Percentiles rank a stretch among this genome's conserved stretches.
These are phyloP conservation scores for Stentor coeruleus DNA, from an alignment of 73 alveolate species.

Conservation along the genomic window DNA sequence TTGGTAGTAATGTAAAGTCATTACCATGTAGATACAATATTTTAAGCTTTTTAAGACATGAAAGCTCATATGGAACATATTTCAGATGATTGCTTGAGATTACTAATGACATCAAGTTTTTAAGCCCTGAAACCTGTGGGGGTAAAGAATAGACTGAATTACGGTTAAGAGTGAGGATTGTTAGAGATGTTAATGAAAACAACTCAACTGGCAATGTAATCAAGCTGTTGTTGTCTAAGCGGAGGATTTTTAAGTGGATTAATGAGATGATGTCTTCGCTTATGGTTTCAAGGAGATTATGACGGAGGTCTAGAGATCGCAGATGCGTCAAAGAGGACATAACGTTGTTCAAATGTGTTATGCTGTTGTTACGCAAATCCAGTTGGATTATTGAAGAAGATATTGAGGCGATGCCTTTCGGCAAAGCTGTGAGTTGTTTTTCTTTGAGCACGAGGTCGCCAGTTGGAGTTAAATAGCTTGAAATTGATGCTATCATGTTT, in stretches of 20 bases:
- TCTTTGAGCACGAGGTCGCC: background rate
- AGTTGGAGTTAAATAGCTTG: background rate
- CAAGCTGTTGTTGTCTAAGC: conserved; percentile 30
- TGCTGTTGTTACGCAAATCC: conserved; percentile 6
- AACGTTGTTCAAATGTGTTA: background rate
- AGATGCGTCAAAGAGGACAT: background rate
- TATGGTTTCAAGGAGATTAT: conserved; percentile 10
- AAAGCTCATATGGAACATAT: conserved; percentile 41
- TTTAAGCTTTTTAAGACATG: conserved; percentile 32
- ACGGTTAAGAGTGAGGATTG: conserved; percentile 3
- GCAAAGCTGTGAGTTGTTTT: background rate
- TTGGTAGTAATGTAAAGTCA: conserved; percentile 63
- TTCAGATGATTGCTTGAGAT: conserved; percentile 29
- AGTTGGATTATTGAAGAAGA: background rate
- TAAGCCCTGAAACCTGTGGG: background rate
- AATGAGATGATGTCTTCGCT: conserved; percentile 17
- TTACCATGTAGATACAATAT: conserved; percentile 50
- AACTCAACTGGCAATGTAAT: conserved; percentile 16
- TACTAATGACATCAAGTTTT: conserved; percentile 20
- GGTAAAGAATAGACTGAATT: conserved; percentile 26
- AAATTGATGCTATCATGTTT: background rate
- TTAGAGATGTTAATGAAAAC: background rate
- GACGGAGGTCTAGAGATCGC: conserved; percentile 22
- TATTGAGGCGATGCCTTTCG: background rate
- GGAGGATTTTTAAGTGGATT: conserved; percentile 6